Evolutionary conservation across 2,329 filamentous ascomycete species (phyloP).

Genomic region (Truncatella angustata): DNA sequence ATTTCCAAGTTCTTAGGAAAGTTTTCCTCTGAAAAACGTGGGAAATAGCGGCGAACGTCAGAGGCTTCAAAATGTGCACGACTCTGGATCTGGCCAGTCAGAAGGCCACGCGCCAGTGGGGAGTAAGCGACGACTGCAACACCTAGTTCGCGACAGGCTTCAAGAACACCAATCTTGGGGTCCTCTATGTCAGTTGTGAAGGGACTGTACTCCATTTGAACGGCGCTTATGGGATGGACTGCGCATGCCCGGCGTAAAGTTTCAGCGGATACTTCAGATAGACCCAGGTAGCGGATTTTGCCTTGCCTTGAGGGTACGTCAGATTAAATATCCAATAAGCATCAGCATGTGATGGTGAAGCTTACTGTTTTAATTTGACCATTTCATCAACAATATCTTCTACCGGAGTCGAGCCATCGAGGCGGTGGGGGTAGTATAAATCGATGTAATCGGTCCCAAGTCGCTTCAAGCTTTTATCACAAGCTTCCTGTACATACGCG

Average conservation of each 20-base stretch:
- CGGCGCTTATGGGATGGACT: constrained; percentile 47
- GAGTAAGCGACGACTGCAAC: constrained; percentile 56
- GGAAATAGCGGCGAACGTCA: constrained; percentile 45
- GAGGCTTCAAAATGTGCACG: constrained; percentile 43
- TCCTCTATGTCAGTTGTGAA: constrained; percentile 47
- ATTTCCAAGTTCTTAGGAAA: constrained; percentile 55
- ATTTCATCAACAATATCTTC: constrained; percentile 48
- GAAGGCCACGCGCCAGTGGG: constrained; percentile 57
- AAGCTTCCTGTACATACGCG: constrained; percentile 36
- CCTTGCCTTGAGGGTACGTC: constrained; percentile 34
- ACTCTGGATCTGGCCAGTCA: constrained; percentile 48
- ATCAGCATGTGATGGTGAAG: neutral
- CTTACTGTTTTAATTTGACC: constrained; percentile 41
- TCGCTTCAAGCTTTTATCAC: constrained; percentile 36
- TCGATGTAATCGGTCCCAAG: constrained; percentile 54
- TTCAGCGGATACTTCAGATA: constrained; percentile 58
- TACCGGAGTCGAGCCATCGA: constrained; percentile 43
- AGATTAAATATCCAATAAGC: neutral
- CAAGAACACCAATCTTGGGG: constrained; percentile 44
- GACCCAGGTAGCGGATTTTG: constrained; percentile 56
- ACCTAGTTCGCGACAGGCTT: constrained; percentile 56
- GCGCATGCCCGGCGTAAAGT: constrained; percentile 51
- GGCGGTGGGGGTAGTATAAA: constrained; percentile 52
- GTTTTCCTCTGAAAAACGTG: constrained; percentile 52
- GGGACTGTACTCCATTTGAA: constrained; percentile 53